Base-by-base conservation (phyloP, 2,329 filamentous ascomycete genomes). In the Thielaviopsis euricoi region DNA sequence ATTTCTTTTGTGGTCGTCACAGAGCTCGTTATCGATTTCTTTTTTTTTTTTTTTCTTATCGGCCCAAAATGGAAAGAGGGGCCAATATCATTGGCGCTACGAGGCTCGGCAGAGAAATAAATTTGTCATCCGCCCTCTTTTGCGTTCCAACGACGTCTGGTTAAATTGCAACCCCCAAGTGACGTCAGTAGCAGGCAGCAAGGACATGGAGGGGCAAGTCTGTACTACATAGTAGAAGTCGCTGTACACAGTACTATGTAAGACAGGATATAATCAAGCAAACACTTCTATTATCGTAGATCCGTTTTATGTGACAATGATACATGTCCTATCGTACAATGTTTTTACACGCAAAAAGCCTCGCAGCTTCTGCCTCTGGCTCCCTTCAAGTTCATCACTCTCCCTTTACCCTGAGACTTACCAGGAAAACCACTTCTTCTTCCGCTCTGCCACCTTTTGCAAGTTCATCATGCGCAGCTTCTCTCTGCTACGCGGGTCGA, bases 401-500 rank as follows among this genome's bases (percentile, higher is more conserved):
- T n/a, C n/a, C 37, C 17, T 43, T 10, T 10, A n/a, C n/a, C n/a
- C 29, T 33, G 12, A 12, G 6, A 12, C 25, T 58, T 55, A 58
- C 57, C 57, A 59, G n/a, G 54, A 50, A 17, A 54, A 70, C 63
- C 68, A 67, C 61, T 64, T 68, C 63, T 68, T 71, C 40, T 63
- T 63, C 23, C 62, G 63, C 26, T 64, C 67, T 60, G 65, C 67
- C 21, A 65, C 62, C 69, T 77, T 78, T 64, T 75, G 72, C 70
- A 73, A 69, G 63, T 78, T 75, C 58, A 78, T 71, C 55, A 76
- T 69, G 52, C 77, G 70, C 61, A 80, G 64, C 69, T 76, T 73
- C 68, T 81, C 78, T 17, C 77, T 71, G 66, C 78, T 78, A 58
- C 75, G 71, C 22, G 76, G 73, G 62, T 81, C 77, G 10, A 80